Evolutionary conservation across 805 yeast genomes (phyloP).

Genomic region (Myxozyma melibiosi): DNA sequence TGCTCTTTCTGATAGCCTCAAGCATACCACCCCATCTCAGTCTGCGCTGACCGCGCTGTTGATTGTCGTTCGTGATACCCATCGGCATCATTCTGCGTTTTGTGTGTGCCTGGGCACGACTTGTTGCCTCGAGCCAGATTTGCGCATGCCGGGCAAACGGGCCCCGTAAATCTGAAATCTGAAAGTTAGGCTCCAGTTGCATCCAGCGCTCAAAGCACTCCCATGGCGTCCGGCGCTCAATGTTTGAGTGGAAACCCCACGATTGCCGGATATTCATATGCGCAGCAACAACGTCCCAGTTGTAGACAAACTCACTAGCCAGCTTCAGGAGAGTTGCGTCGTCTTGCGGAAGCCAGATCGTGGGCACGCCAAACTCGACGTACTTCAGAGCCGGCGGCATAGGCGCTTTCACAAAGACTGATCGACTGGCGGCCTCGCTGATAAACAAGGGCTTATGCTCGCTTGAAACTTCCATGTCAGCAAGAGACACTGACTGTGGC

Average conservation of each 20-base stretch:
- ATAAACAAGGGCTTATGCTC: constrained; percentile 22
- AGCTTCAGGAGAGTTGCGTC: constrained; percentile 77
- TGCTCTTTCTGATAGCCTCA: constrained; percentile 88
- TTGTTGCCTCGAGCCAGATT: constrained; percentile 90
- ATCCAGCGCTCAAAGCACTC: constrained; percentile 96
- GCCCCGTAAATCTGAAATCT: constrained; percentile 79
- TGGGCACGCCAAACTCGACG: constrained; percentile 81
- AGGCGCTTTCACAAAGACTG: constrained; percentile 69
- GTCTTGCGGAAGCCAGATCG: constrained; percentile 95
- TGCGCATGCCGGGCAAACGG: constrained; percentile 80
- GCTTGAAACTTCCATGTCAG: background rate
- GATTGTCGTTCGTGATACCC: constrained; percentile 88
- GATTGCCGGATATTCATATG: constrained; percentile 70
- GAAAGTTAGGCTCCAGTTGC: constrained; percentile 87
- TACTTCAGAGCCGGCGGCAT: constrained; percentile 83
- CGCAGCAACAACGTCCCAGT: constrained; percentile 90
- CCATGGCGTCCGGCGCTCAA: constrained; percentile 97
- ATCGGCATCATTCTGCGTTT: constrained; percentile 87
- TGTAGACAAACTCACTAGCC: constrained; percentile 83
- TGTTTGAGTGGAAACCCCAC: constrained; percentile 63
- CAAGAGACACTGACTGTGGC: background rate
- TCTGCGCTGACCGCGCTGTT: constrained; percentile 85
- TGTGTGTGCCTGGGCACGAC: constrained; percentile 82
- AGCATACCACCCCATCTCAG: constrained; percentile 96
- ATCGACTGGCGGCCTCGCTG: constrained; percentile 27